Conservation (phyloP, 192 early-diverging fungal genomes). For the Backusella parvicylindrica region DNA sequence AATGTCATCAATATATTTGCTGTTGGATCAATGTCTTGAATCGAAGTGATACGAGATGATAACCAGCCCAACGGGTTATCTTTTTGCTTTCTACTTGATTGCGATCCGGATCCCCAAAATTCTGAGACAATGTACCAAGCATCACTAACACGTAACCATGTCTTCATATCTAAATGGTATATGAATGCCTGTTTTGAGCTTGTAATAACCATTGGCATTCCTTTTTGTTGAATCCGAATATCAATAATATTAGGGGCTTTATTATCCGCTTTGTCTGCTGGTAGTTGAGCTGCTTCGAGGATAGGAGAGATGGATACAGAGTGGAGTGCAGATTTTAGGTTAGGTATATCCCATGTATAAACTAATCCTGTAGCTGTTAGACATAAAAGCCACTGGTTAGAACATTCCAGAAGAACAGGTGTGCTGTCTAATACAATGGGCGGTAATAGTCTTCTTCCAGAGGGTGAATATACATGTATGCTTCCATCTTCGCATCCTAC, state of each 20-base stretch:
- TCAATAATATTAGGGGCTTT: conserved; percentile 47
- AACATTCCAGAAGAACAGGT: conserved; percentile 54
- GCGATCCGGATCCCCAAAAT: conserved; percentile 36
- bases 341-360: conserved; percentile 66
- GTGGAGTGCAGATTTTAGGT: conserved; percentile 45
- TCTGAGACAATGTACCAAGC: conserved; percentile 52
- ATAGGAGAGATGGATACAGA: conserved; percentile 66
- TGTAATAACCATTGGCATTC: conserved; percentile 63
- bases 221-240: conserved; percentile 55
- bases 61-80: conserved; percentile 25
- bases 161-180: conserved; percentile 61
- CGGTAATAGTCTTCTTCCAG: conserved; percentile 73
- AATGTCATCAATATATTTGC: background rate
- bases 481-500: conserved; percentile 64
- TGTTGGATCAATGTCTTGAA: conserved; percentile 4
- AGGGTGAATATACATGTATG: conserved; percentile 59
- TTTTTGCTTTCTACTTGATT: background rate
- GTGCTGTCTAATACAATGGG: conserved; percentile 60
- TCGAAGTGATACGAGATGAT: conserved; percentile 19
- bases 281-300: conserved; percentile 40
- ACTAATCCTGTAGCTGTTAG: conserved; percentile 61
- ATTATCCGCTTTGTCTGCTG: conserved; percentile 15
- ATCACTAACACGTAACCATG: conserved; percentile 67
- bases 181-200: conserved; percentile 56
- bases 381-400: conserved; percentile 59